Evolutionary conservation across 2,329 filamentous ascomycete genomes (phyloP), one percentile per base, ranked within the genome.

Genomic region (Ustulina deusta): DNA sequence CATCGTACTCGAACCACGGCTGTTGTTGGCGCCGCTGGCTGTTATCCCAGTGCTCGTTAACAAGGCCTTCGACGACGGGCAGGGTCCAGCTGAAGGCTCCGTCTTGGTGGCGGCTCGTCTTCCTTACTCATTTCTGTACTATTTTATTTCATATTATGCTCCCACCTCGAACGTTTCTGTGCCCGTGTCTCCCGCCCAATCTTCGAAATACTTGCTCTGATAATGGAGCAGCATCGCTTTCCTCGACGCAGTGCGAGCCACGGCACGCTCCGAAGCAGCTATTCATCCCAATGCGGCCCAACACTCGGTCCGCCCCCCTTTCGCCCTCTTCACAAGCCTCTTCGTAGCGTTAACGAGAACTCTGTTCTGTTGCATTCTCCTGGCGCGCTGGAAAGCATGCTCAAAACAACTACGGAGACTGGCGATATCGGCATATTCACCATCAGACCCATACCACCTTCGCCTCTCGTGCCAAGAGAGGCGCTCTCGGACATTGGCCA

Each of bases 391-490:
- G 84, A 89, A 71, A 85, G 87, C 75, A 90, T 90, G 88, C 80
- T 90, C 66, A 90, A 87, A 78, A 90, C 85, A 3, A 89, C 86
- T 1, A 90, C 88, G 0, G 89, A 90, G 74, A 89, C 87, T 9
- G 88, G 88, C n/a, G 87, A 90, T 71, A 88, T 89, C 71, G 87
- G 87, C 4, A 78, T 86, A 57, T 90, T 89, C 75, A 87, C 85
- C 59, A 87, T 88, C 71, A 83, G 80, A 54, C 80, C 83, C 7
- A 63, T 79, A 17, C 76, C 75, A 10, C 78, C 80, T 13, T 78
- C 78, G 6, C 76, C 77, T 11, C 76, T 66, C 13, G 15, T 34
- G 22, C 68, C 69, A 52, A 72, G 76, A 62, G 72, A 75, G 22
- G 74, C 74, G 25, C 68, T 79, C 38, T 76, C 72, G 42, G 79